Percentiles rank a stretch among this genome's conserved stretches.
These are phyloP conservation scores for Ensete ventricosum DNA, from an alignment of 176 grass and related monocot species.

Conservation along the genomic window DNA sequence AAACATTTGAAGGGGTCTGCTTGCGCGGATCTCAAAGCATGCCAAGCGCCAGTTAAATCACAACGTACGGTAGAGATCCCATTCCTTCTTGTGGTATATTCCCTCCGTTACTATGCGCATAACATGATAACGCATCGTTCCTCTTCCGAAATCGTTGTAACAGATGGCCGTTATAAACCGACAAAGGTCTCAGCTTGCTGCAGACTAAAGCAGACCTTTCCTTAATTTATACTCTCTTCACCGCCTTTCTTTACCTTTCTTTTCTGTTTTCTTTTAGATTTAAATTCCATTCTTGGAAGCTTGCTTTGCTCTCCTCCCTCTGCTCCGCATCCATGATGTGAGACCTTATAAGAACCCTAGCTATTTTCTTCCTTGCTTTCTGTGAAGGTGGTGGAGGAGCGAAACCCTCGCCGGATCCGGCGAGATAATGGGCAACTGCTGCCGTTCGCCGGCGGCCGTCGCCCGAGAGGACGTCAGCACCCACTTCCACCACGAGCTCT, in stretches of 20 bases:
- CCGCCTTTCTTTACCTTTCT: not conserved
- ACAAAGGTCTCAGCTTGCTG: conserved; percentile 45
- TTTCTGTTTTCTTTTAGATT: conserved; percentile 11
- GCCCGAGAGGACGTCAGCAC: conserved; percentile 84
- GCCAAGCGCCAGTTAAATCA: too few species aligned
- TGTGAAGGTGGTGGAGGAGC: not conserved
- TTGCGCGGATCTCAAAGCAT: too few species aligned
- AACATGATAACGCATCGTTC: too few species aligned
- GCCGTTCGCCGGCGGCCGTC: conserved; percentile 78
- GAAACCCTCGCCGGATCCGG: not conserved
- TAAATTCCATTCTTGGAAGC: conserved; percentile 20
- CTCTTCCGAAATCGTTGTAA: not conserved
- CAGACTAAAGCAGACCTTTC: conserved; percentile 24
- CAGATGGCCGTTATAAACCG: conserved; percentile 11
- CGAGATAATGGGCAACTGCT: conserved; percentile 75
- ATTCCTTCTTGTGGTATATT: too few species aligned
- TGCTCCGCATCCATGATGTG: conserved; percentile 27
- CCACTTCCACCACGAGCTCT: conserved; percentile 49
- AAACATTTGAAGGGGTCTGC: too few species aligned
- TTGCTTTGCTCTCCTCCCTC: not conserved
- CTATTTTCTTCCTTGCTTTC: conserved; percentile 11
- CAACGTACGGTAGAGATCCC: too few species aligned
- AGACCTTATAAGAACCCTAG: conserved; percentile 40
- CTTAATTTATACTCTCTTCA: not conserved
- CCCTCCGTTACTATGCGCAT: too few species aligned